These are phyloP conservation scores for Lodderomyces elongisporus DNA, from an alignment of 1,139 yeast genomes.

Conservation along the genomic window DNA sequence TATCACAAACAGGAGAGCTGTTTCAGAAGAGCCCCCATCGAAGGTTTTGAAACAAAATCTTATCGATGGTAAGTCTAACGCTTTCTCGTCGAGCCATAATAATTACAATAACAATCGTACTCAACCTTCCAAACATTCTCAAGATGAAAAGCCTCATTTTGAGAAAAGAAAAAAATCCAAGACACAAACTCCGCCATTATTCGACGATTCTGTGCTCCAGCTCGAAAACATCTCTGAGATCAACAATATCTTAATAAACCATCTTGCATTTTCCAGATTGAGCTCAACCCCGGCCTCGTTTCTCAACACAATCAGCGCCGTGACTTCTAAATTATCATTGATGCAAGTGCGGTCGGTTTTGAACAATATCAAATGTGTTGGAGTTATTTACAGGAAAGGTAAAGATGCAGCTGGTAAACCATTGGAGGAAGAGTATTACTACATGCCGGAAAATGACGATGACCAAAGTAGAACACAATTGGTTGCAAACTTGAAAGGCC, in stretches of 20 bases:
- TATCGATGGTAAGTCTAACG: too few relatives aligned
- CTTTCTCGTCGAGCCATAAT: background rate
- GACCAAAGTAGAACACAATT: conserved; percentile 64
- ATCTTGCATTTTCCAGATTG: conserved; percentile 83
- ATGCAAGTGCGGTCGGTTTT: conserved; percentile 50
- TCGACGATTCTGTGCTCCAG: conserved; percentile 16
- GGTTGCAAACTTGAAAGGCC: conserved; percentile 76
- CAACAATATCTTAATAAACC: conserved; percentile 67
- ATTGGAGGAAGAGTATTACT: conserved; percentile 88
- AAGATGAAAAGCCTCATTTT: conserved; percentile 7
- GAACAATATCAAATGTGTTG: conserved; percentile 55
- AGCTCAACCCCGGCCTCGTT: conserved; percentile 79
- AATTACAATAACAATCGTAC: background rate
- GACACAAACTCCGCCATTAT: conserved; percentile 13
- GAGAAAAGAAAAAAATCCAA: conserved; percentile 6
- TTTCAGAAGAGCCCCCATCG: conserved; percentile 25
- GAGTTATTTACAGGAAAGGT: conserved; percentile 81
- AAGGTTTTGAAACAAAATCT: background rate
- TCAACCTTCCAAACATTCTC: conserved; percentile 7
- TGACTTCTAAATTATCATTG: conserved; percentile 38
- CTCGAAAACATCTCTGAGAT: conserved; percentile 46
- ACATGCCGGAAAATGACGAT: conserved; percentile 74
- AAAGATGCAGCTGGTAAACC: conserved; percentile 97
- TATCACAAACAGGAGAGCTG: conserved; percentile 25
- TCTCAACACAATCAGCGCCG: conserved; percentile 55